Evolutionary conservation across 1,284 basidiomycete species (phyloP), one percentile per base, ranked within the genome.

Genomic region (Sporisorium reilianum): DNA sequence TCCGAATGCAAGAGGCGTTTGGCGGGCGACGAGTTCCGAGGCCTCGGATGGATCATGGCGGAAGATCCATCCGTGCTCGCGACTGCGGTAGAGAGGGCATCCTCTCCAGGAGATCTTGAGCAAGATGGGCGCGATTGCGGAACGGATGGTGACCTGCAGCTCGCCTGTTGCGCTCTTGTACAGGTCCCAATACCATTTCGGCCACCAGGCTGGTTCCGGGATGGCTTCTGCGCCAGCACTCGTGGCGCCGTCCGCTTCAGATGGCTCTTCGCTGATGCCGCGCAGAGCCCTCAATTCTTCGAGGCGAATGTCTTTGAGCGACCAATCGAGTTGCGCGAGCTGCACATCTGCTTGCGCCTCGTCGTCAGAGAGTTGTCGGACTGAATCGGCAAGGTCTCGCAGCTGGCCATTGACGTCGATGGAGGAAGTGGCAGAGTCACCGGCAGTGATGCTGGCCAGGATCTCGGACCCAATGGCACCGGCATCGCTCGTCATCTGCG

Each of bases 141-240:
- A 94, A 48, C 94, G 91, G 46, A 93, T 90, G 3, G 95, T 95
- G 59, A 99, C 87, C 79, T 97, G 94, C 30, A 97, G 88, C 41
- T 81, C 71, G 8, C 79, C 80, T 1, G 80, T 64, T 5, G 80
- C 77, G 0, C 87, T 85, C 11, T 84, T 82, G 52, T 87, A 86
- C 52, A 95, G 89, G 41, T 98, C 94, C 93, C 93, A 96, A 84
- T 94, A 99, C 96, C 97, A 99, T 82, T 94, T 93, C 0, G 95
- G 96, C 89, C 89, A 90, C 61, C 82, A 84, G 7, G 54, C 61
- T 11, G 64, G 46, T 44, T 77, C 78, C 25, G 46, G 41, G 10
- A 60, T 40, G 9, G 53, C 46, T 9, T 56, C 65, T 28, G 55
- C 12, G 26, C 36, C 32, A 6, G 56, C 34, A 41, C 51, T 26